Percentiles rank a stretch among this genome's conserved stretches.
These are phyloP conservation scores for Antarctomyces pellizariae DNA, from an alignment of 495 filamentous ascomycete species.

Conservation along the genomic window DNA sequence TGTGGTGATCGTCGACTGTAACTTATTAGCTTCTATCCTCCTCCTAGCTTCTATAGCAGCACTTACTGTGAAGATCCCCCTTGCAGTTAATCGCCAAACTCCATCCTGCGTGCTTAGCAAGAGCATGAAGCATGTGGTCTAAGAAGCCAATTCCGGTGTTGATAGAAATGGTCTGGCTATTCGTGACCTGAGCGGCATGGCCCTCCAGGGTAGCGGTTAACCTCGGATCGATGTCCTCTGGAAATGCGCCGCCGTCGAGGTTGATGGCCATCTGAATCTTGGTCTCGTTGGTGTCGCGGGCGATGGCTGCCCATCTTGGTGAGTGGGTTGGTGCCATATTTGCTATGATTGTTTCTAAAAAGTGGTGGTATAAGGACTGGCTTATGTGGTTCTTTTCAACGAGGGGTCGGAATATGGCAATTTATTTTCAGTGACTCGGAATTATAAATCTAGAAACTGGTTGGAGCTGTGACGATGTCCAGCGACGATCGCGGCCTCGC, in stretches of 20 bases:
- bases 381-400: too few species aligned
- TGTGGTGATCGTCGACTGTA: conserved; percentile 94
- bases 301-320: conserved; percentile 29
- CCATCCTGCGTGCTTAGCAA: conserved; percentile 91
- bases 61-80: conserved; percentile 76
- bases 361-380: too few species aligned
- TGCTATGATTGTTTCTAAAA: too few species aligned
- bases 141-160: conserved; percentile 95
- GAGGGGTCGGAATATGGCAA: too few species aligned
- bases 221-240: conserved; percentile 25
- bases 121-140: conserved; percentile 95
- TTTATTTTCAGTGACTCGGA: too few species aligned
- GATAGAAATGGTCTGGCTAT: conserved; percentile 62
- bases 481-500: too few species aligned
- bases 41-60: neutral
- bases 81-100: conserved; percentile 56
- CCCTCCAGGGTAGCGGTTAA: conserved; percentile 20
- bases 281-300: conserved; percentile 87
- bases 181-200: conserved; percentile 64
- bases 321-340: conserved; percentile 1
- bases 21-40: conserved; percentile 3
- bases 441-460: too few species aligned
- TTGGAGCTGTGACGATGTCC: too few species aligned
- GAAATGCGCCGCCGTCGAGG: conserved; percentile 70
- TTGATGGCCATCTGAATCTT: conserved; percentile 82